Base-by-base conservation (phyloP, 116 monocot species). In the Zostera marina region DNA sequence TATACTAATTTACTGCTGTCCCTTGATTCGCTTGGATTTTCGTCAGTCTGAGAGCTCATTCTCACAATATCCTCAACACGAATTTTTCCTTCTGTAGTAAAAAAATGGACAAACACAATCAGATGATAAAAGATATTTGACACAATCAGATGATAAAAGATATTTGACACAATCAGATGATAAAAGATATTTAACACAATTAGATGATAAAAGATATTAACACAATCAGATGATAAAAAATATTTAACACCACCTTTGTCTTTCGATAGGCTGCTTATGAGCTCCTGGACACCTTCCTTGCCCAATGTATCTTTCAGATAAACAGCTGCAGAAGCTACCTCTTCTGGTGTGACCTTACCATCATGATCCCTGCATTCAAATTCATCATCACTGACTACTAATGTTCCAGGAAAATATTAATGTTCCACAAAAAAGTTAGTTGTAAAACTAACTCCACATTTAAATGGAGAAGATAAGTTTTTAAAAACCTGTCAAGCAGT, bases 1-100 rank as follows among this genome's bases (percentile, higher is more conserved):
- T 42, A 59, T 43, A 21, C 21, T 20, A 22, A 16, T 43, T 14
- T 32, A 49, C 5, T 16, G 62, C 3, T 48, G 12, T 44, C 46
- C 61, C 54, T 65, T 23, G 61, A 65, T 64, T 68, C 76, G n/a
- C 76, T 70, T 21, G 42, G 65, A 60, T 74, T 48, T 14, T 77
- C 81, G 14, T 84, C 84, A 9, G 62, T 52, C 52, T 77, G 62
- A 21, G 70, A 70, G 24, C 75, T 87, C 47, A 92, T 52, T 58
- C 79, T 92, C 16, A 92, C 74, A 54, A 92, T 92, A 63, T 92
- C 92, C 60, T 92, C 87, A 12, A 92, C 92, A 66, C 78, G 87
- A 64, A 92, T 92, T 58, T 87, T 92, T 32, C 92, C 92, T 25
- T 92, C 92, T 92, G 79, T 47, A 40, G 25, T 0, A n/a, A 2